Evolutionary conservation across 345 rosid species (phyloP).

Genomic region (Xanthoceras sorbifolium): DNA sequence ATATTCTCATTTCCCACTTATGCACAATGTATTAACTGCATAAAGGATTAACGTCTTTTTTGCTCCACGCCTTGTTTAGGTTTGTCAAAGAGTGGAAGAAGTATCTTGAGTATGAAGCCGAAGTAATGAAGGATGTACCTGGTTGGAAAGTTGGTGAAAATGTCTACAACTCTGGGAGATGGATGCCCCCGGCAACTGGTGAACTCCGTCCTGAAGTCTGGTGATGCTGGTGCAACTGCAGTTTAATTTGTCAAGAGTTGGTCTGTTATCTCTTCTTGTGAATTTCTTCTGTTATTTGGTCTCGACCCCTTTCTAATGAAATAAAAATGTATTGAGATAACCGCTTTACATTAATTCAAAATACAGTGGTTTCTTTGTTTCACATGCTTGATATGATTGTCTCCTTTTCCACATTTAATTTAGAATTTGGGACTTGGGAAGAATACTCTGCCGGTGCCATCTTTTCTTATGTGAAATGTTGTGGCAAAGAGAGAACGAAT

Average conservation of each 20-base stretch:
- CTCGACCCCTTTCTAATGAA: neutral
- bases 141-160: conserved; percentile 99
- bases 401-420: neutral
- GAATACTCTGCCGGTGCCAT: neutral
- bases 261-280: conserved; percentile 6
- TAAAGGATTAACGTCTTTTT: neutral
- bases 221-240: conserved; percentile 41
- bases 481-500: neutral
- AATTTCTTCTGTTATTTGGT: conserved; percentile 2
- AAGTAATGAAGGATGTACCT: conserved; percentile 98
- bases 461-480: neutral
- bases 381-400: neutral
- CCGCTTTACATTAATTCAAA: neutral
- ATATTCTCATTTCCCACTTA: neutral
- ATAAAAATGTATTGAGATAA: conserved; percentile 21
- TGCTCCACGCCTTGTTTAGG: conserved; percentile 35
- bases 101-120: conserved; percentile 97
- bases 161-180: conserved; percentile 89
- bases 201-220: conserved; percentile 98
- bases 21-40: neutral
- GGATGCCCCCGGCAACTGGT: conserved; percentile 99
- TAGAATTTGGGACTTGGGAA: neutral
- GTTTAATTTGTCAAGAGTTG: conserved; percentile 2
- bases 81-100: conserved; percentile 96
- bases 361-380: neutral